These are phyloP conservation scores for Pigoraptor vietnamica DNA, from an alignment of 78 protist genomes.

Conservation along the genomic window DNA sequence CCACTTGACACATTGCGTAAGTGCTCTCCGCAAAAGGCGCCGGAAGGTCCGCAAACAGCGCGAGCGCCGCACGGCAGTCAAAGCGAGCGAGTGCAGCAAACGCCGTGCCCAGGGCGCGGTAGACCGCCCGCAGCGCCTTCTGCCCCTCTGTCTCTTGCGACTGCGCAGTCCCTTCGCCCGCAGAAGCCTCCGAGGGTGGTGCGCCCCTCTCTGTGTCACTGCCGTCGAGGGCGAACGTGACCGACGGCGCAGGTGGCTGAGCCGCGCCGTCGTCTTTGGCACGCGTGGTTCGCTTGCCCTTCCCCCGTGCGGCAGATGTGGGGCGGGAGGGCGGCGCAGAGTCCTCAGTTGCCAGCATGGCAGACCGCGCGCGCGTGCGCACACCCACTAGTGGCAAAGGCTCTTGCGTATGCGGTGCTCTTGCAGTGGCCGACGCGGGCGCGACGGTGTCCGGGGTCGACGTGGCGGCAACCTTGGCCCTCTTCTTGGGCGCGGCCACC, in stretches of 20 bases:
- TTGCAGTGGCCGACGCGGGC: not conserved
- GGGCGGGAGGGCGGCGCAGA: not conserved
- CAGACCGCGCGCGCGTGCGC: not conserved
- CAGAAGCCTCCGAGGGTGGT: too few species aligned
- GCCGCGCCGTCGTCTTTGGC: too few species aligned
- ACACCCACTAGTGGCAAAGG: not conserved
- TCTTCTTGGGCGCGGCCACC: not conserved
- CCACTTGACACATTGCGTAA: not conserved
- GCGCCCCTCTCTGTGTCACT: too few species aligned
- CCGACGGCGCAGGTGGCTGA: too few species aligned
- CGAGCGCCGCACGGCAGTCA: not conserved
- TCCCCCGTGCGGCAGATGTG: not conserved
- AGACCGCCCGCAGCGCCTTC: too few species aligned
- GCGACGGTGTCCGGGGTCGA: not conserved
- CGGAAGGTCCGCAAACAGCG: not conserved
- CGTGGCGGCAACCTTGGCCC: not conserved
- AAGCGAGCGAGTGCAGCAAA: not conserved
- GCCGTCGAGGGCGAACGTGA: too few species aligned
- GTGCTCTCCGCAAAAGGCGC: not conserved
- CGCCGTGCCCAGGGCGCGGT: too few species aligned
- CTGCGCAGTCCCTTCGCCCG: too few species aligned
- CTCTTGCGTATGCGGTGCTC: not conserved
- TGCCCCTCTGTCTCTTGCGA: too few species aligned
- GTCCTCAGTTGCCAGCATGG: not conserved
- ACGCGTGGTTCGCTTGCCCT: too few species aligned